phyloP scores from a whole-genome alignment of 371 early-diverging fungal species.

The Rhizopus delemar region DNA sequence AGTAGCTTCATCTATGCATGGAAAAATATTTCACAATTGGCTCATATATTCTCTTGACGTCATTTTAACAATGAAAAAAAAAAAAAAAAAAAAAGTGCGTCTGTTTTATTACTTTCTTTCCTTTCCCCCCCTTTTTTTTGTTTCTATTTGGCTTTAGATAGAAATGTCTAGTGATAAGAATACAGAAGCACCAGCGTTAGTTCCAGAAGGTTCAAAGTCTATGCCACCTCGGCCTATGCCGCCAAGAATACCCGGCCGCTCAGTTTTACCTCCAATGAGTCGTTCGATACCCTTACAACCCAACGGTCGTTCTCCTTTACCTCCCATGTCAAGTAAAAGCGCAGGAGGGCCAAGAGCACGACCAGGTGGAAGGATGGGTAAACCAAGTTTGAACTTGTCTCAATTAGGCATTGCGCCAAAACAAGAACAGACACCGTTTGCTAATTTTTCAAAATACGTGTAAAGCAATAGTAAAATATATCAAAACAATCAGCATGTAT shows the following conservation, averaged over 20 bases:
- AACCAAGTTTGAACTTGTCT: conserved; percentile 40
- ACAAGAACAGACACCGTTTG: conserved; percentile 59
- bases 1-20: no score
- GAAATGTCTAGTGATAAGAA: no score
- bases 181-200: no score
- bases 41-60: no score
- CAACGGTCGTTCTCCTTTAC: conserved; percentile 14
- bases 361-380: conserved; percentile 29
- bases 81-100: no score
- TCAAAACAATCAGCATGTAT: neutral
- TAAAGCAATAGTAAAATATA: conserved; percentile 30
- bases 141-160: no score
- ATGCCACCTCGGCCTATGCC: conserved; percentile 25
- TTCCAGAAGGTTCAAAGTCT: neutral
- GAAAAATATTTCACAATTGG: no score
- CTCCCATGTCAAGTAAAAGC: conserved; percentile 20
- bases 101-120: no score
- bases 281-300: conserved; percentile 15
- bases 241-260: conserved; percentile 27
- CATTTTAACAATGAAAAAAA: no score
- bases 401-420: conserved; percentile 41
- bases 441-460: conserved; percentile 75
- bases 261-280: conserved; percentile 49
- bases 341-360: conserved; percentile 13
- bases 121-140: no score